Evolutionary conservation across 345 rosid species (phyloP), one percentile per base, ranked within the genome.

Genomic region (Salix brachista): DNA sequence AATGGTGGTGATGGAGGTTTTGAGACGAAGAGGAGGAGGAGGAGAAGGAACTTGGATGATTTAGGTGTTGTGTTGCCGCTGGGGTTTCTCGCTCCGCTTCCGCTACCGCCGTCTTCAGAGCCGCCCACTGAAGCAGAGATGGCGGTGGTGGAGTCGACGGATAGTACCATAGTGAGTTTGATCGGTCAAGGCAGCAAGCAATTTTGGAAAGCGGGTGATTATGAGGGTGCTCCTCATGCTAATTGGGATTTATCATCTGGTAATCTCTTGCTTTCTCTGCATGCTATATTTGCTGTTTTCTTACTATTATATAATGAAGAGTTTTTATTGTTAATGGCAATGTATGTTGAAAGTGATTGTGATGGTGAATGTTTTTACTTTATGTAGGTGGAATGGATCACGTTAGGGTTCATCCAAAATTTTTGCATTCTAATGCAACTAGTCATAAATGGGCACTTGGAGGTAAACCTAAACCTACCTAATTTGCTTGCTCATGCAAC

Each of bases 401-500:
- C 84, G 96, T 91, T 37, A 84, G 99, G 82, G 97, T 95, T 78
- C 99, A 95, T 88, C 99, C 99, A 46, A 95, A 89, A 79, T 95
- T 95, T 74, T 79, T 95, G 48, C 99, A 95, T 87, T 95, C 99
- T 41, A 95, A 95, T 81, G 99, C 99, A 73, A 95, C 99, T 11
- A 95, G 99, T 81, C 99, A 95, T 83, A 95, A 93, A 78, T 95
- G 99, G 99, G 97, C 97, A 56, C 96, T 95, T 80, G 99, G 99
- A 87, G 99, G 99, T 93, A 82, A 67, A 56, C 67, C 71, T 75
- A 39, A 64, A 28, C 37, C 37, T 34, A 1, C 65, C 26, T 11
- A 61, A 32, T 65, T 30, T 26, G 36, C 32, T 41, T 41, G 12
- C 12, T 41, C 44, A 41, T 41, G 44, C 13, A 26, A 30, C 69